Evolutionary conservation across 73 alveolate species (phyloP).

Genomic region (Paramecium pentaurelia): DNA sequence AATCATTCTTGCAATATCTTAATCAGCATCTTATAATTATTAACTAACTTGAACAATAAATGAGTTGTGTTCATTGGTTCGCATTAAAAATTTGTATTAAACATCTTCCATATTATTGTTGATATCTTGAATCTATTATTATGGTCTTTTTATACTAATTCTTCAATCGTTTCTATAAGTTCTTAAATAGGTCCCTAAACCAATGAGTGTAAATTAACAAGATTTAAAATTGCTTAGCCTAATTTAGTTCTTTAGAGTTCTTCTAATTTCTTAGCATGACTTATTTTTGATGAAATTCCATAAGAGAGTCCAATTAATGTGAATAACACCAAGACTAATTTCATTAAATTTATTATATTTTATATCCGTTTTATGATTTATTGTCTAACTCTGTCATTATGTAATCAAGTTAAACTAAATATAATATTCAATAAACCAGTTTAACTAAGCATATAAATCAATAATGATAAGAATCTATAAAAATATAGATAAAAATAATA

Average conservation of each 20-base stretch:
- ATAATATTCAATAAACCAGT: not conserved
- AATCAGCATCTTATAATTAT: constrained; percentile 21
- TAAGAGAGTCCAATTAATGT: not conserved
- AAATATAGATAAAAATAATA: not conserved
- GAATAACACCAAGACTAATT: not conserved
- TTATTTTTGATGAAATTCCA: not conserved
- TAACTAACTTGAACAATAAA: not conserved
- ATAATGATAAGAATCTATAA: not conserved
- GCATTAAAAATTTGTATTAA: not conserved
- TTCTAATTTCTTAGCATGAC: constrained; percentile 22
- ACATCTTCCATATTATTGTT: not conserved
- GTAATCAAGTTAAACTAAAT: not conserved
- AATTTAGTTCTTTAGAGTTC: constrained; percentile 3
- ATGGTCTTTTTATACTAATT: not conserved
- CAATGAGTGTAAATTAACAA: not conserved
- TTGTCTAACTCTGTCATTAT: not conserved
- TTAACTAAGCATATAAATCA: not conserved
- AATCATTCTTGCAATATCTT: constrained; percentile 28
- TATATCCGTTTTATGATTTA: not conserved
- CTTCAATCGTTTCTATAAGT: constrained; percentile 18
- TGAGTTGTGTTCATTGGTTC: constrained; percentile 34
- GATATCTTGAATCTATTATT: not conserved
- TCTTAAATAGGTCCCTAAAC: constrained; percentile 33
- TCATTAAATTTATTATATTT: not conserved
- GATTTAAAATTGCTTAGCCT: not conserved